Evolutionary conservation across 176 grass and related monocot genomes (phyloP), one percentile per base, ranked within the genome.

Genomic region (Rhynchospora breviuscula): DNA sequence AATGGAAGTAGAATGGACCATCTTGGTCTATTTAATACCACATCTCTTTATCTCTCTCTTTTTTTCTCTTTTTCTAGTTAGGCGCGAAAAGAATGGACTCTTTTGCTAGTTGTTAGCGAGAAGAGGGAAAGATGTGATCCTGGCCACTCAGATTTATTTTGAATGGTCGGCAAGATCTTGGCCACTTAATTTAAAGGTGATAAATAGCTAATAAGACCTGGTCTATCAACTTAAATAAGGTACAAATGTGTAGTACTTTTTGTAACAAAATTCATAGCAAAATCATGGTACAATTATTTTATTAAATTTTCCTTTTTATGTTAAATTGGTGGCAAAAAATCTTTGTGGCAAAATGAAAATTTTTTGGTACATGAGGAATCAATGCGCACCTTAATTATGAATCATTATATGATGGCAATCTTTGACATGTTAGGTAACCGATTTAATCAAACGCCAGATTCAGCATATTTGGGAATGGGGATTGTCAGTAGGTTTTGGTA

Each of bases 21-120:
- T 64, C 68, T 43, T 22, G 11, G 11, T 60, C 54, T 44, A 57
- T 79, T 33, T 64, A 84, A 69, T 84, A 90, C 57, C 83, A 66
- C 13, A 6, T 25, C 40, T 29, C 25, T 18, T 9, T 67, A 59
- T 44, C 31, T 47, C n/a, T 52, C 35, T 82, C 79, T 64, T 40
- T 82, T 40, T 40, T 40, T 40, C 35, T 40, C 35, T 40, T 44
- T 66, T 49, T 78, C 51, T 21, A 64, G 69, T 88, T 88, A 79
- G 87, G 87, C 83, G 87, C n/a, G 63, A 49, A 48, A 45, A 63
- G 29, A 59, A 68, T 33, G 57, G 54, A 44, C 22, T 6, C 10
- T 65, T 65, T 57, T 40, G 60, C 26, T 71, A 10, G 19, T 46
- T 60, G 48, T 67, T 82, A 79, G 33, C 79, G 46, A 82, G 79